Evolutionary conservation across 2,329 filamentous ascomycete species (phyloP).

Genomic region (Bisporella sp.): DNA sequence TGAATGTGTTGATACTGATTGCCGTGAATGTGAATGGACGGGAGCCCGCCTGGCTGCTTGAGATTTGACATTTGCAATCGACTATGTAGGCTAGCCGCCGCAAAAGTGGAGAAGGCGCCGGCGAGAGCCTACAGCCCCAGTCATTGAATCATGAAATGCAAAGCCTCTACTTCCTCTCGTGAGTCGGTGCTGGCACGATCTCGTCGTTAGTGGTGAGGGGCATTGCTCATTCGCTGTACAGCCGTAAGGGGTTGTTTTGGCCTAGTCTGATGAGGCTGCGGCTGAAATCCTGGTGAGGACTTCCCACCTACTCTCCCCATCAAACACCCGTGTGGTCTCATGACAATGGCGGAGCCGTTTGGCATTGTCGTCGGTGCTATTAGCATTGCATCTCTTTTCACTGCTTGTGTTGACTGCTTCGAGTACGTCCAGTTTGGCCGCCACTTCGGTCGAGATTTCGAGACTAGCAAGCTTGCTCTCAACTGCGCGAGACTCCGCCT

Average conservation of each 20-base stretch:
- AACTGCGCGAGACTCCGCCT: conserved; percentile 27
- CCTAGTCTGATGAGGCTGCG: no score
- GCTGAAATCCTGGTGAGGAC: background rate
- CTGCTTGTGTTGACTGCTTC: conserved; percentile 33
- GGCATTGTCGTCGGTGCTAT: no score
- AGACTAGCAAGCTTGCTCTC: conserved; percentile 28
- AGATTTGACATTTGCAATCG: no score
- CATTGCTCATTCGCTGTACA: background rate
- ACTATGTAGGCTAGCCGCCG: background rate
- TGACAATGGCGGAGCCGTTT: conserved; percentile 7
- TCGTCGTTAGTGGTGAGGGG: background rate
- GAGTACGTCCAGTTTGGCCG: conserved; percentile 32
- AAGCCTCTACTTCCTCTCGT: background rate
- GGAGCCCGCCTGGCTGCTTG: no score
- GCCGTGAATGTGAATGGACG: no score
- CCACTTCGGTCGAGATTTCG: conserved; percentile 31
- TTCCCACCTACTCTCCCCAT: conserved; percentile 10
- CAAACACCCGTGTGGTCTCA: no score
- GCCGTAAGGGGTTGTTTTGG: background rate
- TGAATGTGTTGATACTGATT: no score
- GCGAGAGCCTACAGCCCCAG: background rate
- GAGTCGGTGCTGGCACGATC: background rate
- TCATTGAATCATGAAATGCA: background rate
- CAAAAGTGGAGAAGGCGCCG: background rate
- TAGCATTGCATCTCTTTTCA: conserved; percentile 32